Evolutionary conservation across 805 yeast genomes (phyloP), one percentile per base, ranked within the genome.

Genomic region (Ogataea ganodermae): DNA sequence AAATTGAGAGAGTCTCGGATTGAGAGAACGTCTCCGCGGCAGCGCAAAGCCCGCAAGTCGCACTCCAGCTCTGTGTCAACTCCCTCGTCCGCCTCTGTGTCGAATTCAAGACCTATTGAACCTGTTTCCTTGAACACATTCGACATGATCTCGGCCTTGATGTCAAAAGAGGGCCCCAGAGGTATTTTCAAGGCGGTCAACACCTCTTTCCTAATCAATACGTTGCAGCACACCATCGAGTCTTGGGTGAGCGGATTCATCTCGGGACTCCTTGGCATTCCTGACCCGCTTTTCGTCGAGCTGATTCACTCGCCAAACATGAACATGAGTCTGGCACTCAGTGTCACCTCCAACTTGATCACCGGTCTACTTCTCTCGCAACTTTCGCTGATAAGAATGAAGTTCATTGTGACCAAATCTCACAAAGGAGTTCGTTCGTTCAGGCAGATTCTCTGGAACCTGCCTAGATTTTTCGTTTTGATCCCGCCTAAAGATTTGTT

Each of bases 171-270:
- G 60, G 96, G 86, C 21, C 83, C 82, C 16, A 71, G 80, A 56
- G 89, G 90, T 3, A 65, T 84, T 8, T 82, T 88, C 73, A 75
- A 88, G 59, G 89, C 90, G 9, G 76, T 83, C 33, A 85, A 87
- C 61, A 85, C 96, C 2, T 76, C 96, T 0, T 92, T 90, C 59
- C 73, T 94, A 16, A 77, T 86, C 61, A 84, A 79, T 45, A 86
- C 96, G 0, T 71, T 89, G 16, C 79, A 84, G 2, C 80, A 82
- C 41, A 86, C 96, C 0, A 69, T 90, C 38, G 92, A 88, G 60
- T 89, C 96, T 1, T 91, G 98, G 97, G 74, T 90, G 40, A 86
- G 95, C 0, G 97, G 97, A 3, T 80, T 91, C 52, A 62, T 90
- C 6, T 83, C 96, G 4, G 94, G 97, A 2, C 69, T 88, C 38